A percentile compares a stretch with the other conserved stretches of the same genome.
These are phyloP conservation scores for Beauveria asiatica DNA, from an alignment of 2,329 filamentous ascomycete species.

Conservation along the genomic window DNA sequence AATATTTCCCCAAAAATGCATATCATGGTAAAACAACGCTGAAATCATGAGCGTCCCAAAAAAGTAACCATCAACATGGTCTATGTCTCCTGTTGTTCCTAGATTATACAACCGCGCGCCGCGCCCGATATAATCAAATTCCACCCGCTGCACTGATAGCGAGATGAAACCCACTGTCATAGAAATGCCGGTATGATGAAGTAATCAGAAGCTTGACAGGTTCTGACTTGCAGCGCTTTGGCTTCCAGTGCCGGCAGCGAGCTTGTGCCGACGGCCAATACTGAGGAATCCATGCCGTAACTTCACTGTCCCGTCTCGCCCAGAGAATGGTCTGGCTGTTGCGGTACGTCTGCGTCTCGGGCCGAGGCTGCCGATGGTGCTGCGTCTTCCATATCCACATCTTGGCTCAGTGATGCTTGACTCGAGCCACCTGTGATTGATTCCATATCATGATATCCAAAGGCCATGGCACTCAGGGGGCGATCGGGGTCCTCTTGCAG, in stretches of 20 bases:
- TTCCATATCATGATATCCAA: slow-evolving; percentile 32
- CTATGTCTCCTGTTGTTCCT: not conserved
- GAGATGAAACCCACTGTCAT: not conserved
- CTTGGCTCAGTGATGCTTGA: slow-evolving; percentile 31
- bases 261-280: not conserved
- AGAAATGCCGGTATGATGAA: not conserved
- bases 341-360: slow-evolving; percentile 19
- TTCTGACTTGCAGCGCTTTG: not conserved
- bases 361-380: slow-evolving; percentile 47
- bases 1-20: not conserved
- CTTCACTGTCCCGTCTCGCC: not conserved
- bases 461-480: slow-evolving; percentile 43
- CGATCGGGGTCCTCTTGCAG: slow-evolving; percentile 38
- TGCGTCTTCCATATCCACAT: slow-evolving; percentile 49
- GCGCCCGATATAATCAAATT: not conserved
- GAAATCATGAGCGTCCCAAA: slow-evolving; percentile 6
- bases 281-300: not conserved
- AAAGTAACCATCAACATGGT: not conserved
- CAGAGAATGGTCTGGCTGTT: not conserved
- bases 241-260: slow-evolving; percentile 14
- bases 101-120: slow-evolving; percentile 5
- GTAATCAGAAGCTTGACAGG: slow-evolving; percentile 21
- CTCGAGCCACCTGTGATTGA: slow-evolving; percentile 22
- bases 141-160: not conserved
- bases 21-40: slow-evolving; percentile 4